Percentiles rank a stretch among this genome's conserved stretches.
Evolutionary conservation across 2,329 filamentous ascomycete genomes (phyloP).

Genomic region (Gaeumannomyces tritici): DNA sequence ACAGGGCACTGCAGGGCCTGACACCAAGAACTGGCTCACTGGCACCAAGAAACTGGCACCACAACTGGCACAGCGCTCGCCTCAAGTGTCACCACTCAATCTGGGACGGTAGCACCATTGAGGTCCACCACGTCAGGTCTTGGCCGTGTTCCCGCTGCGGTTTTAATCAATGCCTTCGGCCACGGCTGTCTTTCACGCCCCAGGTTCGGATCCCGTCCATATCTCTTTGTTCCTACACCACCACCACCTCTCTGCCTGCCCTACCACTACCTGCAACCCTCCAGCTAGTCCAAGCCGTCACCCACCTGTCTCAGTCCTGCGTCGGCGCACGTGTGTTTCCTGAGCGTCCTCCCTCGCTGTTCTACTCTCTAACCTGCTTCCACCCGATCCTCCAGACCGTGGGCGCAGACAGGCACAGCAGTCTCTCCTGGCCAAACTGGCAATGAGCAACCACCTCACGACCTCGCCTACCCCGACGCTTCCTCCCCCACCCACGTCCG

Average conservation of each 20-base stretch:
- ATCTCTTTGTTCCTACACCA: background rate
- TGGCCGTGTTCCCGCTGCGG: background rate
- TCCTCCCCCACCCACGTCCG: slow-evolving; percentile 13
- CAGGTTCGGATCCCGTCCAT: background rate
- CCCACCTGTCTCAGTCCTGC: background rate
- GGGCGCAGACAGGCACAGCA: slow-evolving; percentile 14
- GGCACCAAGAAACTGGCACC: background rate
- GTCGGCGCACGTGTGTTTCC: background rate
- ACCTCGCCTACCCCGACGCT: slow-evolving; percentile 19
- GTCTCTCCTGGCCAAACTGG: slow-evolving; percentile 17
- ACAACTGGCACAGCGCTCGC: background rate
- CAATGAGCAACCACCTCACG: slow-evolving; percentile 26
- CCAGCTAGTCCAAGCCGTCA: background rate
- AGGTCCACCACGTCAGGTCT: background rate
- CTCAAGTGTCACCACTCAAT: background rate
- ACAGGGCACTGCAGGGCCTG: too few relatives aligned
- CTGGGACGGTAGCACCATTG: background rate
- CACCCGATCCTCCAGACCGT: slow-evolving; percentile 3
- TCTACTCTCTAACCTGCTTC: too few relatives aligned
- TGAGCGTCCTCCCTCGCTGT: background rate
- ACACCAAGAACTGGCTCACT: too few relatives aligned
- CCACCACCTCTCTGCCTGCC: background rate
- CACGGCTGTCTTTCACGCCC: background rate
- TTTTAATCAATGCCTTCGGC: slow-evolving; percentile 1
- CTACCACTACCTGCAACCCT: background rate